Conservation (phyloP, 768 basidiomycete genomes). For the Lentinula boryana region DNA sequence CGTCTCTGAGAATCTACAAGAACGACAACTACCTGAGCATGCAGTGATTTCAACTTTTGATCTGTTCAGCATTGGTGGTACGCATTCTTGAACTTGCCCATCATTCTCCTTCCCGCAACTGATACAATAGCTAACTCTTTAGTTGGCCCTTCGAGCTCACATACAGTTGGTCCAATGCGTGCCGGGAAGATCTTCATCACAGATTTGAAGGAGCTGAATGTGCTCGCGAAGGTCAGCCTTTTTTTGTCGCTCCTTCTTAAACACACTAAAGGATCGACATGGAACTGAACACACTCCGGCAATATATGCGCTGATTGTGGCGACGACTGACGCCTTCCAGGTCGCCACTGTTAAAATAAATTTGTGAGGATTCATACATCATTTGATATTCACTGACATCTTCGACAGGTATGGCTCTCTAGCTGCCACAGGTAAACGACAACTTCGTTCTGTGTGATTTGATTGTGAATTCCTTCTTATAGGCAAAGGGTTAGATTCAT, state of each 20-base stretch:
- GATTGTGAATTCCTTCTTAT: not conserved
- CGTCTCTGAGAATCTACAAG: not conserved
- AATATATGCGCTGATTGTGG: not conserved
- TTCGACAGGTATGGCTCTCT: conserved; percentile 75
- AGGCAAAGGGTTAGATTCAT: conserved; percentile 68
- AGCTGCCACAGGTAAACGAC: conserved; percentile 73
- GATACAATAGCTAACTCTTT: not conserved
- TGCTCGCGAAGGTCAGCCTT: conserved; percentile 60
- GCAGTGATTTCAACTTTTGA: conserved; percentile 94
- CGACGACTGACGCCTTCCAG: conserved; percentile 25
- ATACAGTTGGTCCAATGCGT: conserved; percentile 67
- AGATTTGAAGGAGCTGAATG: conserved; percentile 59
- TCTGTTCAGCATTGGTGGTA: conserved; percentile 86
- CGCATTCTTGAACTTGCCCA: not conserved
- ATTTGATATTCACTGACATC: conserved; percentile 1
- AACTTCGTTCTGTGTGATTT: not conserved
- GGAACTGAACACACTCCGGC: not conserved
- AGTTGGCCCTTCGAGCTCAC: conserved; percentile 49
- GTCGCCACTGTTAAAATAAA: conserved; percentile 80
- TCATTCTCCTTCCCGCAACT: not conserved
- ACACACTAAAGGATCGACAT: not conserved
- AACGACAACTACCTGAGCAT: conserved; percentile 52
- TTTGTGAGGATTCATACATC: conserved; percentile 42
- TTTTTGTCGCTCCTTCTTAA: not conserved
- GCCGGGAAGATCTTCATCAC: conserved; percentile 85